Evolutionary conservation across 2,329 filamentous ascomycete species (phyloP).

Genomic region (Simplicillium sp.): DNA sequence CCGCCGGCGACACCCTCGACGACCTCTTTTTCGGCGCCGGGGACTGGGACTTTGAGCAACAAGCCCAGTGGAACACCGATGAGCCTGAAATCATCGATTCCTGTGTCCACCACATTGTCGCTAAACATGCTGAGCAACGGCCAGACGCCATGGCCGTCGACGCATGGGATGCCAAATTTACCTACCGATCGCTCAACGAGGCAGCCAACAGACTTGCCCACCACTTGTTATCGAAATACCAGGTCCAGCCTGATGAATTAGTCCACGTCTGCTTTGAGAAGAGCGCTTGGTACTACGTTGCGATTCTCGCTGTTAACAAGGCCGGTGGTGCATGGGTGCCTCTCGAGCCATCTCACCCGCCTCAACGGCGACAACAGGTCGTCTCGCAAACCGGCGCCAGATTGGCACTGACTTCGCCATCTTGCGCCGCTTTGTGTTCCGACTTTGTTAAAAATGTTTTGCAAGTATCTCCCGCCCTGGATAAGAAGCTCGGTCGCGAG

Average conservation of each 20-base stretch:
- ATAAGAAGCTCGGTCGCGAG: no score
- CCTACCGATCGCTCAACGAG: conserved; percentile 1
- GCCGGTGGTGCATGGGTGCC: conserved; percentile 1
- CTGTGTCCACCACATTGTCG: conserved; percentile 1
- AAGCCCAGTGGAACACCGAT: no score
- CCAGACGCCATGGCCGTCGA: not conserved
- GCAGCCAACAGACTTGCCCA: not conserved
- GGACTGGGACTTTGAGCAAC: no score
- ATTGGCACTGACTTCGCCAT: no score
- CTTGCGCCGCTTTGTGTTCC: not conserved
- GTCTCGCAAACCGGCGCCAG: not conserved
- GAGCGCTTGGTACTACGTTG: conserved; percentile 16
- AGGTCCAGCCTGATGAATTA: conserved; percentile 3
- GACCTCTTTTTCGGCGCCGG: no score
- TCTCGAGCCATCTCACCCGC: not conserved
- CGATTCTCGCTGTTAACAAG: conserved; percentile 14
- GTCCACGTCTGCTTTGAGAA: conserved; percentile 19
- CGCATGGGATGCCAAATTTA: not conserved
- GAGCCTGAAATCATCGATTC: not conserved
- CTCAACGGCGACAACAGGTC: not conserved
- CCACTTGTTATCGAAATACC: not conserved
- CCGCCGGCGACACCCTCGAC: no score
- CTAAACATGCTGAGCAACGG: not conserved
- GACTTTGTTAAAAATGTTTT: not conserved
- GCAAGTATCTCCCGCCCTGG: not conserved